A percentile compares a stretch with the other conserved stretches of the same genome.
These are phyloP conservation scores for Alternaria sp. DNA, from an alignment of 2,329 filamentous ascomycete species.

Conservation along the genomic window DNA sequence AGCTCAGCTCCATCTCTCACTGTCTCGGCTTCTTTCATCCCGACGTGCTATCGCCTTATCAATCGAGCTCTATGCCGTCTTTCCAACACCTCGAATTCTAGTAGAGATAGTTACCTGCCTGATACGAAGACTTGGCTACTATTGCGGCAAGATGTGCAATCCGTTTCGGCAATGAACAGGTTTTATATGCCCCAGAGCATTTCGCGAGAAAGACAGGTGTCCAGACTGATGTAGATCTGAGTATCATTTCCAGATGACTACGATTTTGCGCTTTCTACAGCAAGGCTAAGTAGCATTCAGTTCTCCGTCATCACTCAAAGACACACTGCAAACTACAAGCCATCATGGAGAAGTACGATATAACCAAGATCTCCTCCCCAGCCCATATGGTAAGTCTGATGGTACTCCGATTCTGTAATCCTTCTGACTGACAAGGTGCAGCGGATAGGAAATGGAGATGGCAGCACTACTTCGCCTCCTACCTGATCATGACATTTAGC, in stretches of 20 bases:
- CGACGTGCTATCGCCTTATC: slow-evolving; percentile 10
- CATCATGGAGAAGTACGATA: slow-evolving; percentile 23
- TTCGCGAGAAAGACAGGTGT: not conserved
- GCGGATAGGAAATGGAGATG: slow-evolving; percentile 31
- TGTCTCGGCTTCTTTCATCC: slow-evolving; percentile 15
- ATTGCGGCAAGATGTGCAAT: not conserved
- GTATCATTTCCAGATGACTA: not conserved
- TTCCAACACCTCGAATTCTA: not conserved
- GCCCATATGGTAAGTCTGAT: slow-evolving; percentile 20
- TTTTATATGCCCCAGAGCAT: slow-evolving; percentile 2
- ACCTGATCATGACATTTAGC: slow-evolving; percentile 30
- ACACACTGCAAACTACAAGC: slow-evolving; percentile 14
- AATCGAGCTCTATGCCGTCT: not conserved
- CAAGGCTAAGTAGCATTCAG: slow-evolving; percentile 23
- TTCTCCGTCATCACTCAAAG: slow-evolving; percentile 43
- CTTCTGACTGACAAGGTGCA: slow-evolving; percentile 7
- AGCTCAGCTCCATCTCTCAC: not conserved
- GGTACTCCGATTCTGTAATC: not conserved
- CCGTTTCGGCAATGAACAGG: not conserved
- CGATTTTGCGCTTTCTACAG: slow-evolving; percentile 25
- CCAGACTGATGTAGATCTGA: not conserved
- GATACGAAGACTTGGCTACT: not conserved
- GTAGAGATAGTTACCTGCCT: not conserved
- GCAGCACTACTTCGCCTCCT: slow-evolving; percentile 36
- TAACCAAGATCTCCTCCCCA: slow-evolving; percentile 33